phyloP scores from a whole-genome alignment of 2,329 filamentous ascomycete species.

The Verticillium isaacii region DNA sequence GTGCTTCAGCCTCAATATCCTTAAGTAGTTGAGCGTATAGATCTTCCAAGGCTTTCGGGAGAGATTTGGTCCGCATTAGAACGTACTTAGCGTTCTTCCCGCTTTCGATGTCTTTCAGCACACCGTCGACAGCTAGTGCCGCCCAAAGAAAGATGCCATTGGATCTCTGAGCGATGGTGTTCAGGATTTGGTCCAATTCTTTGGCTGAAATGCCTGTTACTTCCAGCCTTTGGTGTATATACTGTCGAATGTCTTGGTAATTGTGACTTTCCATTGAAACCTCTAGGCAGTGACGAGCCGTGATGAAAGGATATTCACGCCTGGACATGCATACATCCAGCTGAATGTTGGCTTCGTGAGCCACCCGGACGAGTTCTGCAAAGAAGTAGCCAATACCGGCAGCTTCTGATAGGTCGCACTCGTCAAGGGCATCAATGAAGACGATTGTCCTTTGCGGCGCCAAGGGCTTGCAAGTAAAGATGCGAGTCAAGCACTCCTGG shows the following conservation, averaged over 20 bases:
- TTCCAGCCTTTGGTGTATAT: conserved; percentile 2
- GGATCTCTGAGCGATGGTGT: conserved; percentile 2
- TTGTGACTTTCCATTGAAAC: conserved; percentile 5
- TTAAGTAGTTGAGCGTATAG: background rate
- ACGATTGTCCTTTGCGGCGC: background rate
- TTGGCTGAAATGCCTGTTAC: background rate
- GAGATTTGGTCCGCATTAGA: background rate
- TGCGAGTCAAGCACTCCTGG: background rate
- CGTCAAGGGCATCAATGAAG: conserved; percentile 14
- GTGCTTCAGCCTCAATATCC: background rate
- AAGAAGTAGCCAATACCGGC: conserved; percentile 1
- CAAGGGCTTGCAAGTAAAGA: background rate
- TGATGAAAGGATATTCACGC: background rate
- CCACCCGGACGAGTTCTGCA: background rate
- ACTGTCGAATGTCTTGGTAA: conserved; percentile 5
- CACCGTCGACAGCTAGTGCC: conserved; percentile 6
- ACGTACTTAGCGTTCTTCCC: conserved; percentile 1
- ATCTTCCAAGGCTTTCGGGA: background rate
- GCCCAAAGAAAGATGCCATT: conserved; percentile 11
- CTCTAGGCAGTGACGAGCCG: no score
- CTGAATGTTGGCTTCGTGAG: background rate
- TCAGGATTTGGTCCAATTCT: background rate
- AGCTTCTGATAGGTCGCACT: conserved; percentile 4
- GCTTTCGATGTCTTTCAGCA: conserved; percentile 5
- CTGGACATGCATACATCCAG: conserved; percentile 9